phyloP scores from a whole-genome alignment of 306 rosid genomes.

The Lathyrus tuberosus region DNA sequence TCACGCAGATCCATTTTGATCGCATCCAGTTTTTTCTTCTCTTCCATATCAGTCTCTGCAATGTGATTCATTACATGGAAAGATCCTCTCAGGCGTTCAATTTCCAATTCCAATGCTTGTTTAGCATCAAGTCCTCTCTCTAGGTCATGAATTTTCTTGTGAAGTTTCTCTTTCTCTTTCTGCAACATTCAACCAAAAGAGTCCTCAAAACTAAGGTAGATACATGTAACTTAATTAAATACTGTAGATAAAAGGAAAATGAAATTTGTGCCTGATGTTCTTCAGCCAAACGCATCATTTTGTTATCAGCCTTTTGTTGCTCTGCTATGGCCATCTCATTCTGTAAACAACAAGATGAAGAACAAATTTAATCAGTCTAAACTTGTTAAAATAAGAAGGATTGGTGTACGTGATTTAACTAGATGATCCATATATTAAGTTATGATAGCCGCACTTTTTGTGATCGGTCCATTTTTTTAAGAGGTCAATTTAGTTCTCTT shows the following conservation, averaged over 20 bases:
- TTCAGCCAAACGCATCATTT: conserved; percentile 59
- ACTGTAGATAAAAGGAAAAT: neutral
- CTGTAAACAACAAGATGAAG: conserved; percentile 42
- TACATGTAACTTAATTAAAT: conserved; percentile 12
- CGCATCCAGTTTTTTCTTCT: conserved; percentile 60
- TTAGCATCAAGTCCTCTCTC: conserved; percentile 72
- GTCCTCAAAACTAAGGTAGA: neutral
- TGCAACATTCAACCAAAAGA: conserved; percentile 41
- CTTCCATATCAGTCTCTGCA: conserved; percentile 57
- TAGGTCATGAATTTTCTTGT: conserved; percentile 54
- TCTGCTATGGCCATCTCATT: conserved; percentile 69
- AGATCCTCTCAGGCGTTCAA: conserved; percentile 73
- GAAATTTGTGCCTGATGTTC: conserved; percentile 55
- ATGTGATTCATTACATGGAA: conserved; percentile 69
- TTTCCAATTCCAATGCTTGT: conserved; percentile 68
- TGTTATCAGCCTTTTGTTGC: conserved; percentile 70
- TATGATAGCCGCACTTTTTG: neutral
- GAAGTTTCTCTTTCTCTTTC: conserved; percentile 67
- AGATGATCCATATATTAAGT: neutral
- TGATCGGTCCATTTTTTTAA: neutral
- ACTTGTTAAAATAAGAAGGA: conserved; percentile 16
- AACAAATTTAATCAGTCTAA: neutral
- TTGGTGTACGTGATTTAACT: neutral
- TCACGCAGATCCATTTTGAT: conserved; percentile 50
- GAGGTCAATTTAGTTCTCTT: neutral